Base-by-base conservation (phyloP, 164 flowering plant genomes). In the Aristolochia contorta region DNA sequence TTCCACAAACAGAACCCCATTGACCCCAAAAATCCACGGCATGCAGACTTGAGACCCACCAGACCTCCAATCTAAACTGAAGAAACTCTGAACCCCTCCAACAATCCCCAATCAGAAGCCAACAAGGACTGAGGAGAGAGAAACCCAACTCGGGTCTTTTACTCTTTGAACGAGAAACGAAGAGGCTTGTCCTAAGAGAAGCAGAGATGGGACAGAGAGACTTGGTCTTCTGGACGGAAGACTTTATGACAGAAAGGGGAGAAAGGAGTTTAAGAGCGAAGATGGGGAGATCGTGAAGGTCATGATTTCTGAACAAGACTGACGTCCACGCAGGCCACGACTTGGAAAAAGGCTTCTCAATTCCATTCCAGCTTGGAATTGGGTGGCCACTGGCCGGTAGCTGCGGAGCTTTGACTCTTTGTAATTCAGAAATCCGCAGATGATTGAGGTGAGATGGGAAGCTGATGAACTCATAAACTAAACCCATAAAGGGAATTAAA, bases 221-320 rank as follows among this genome's bases (percentile, higher is more conserved):
- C 2, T 2, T 48, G 53, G 20, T 49, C 53, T 49, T 49, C 22
- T 6, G 22, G 53, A 1, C 7, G 22, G 12, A 20, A 6, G 53
- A 20, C 7, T 49, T 49, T 49, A 49, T 5, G 53, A 49, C 20
- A 49, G n/a, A 19, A 12, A 56, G 22, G 21, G 33, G 46, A 27
- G 22, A 33, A 32, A 14, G 37, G n/a, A 27, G 21, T 10, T 15
- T 18, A 32, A 30, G 8, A 43, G 59, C 16, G 21, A 15, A 20
- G 37, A 30, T 32, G 16, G 45, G 20, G 46, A 56, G 59, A 27
- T 56, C 59, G 59, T 56, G 59, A 56, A 18, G 30, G 59, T 27
- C 47, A 56, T 19, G 18, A 27, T 30, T 37, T 27, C 12, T 37
- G 43, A 37, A 37, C 1, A 37, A 37, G 43, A 56, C 30, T 24